A percentile compares a stretch with the other conserved stretches of the same genome.
These are phyloP conservation scores for Prunella vulgaris DNA, from an alignment of 257 asterid genomes.

Conservation along the genomic window DNA sequence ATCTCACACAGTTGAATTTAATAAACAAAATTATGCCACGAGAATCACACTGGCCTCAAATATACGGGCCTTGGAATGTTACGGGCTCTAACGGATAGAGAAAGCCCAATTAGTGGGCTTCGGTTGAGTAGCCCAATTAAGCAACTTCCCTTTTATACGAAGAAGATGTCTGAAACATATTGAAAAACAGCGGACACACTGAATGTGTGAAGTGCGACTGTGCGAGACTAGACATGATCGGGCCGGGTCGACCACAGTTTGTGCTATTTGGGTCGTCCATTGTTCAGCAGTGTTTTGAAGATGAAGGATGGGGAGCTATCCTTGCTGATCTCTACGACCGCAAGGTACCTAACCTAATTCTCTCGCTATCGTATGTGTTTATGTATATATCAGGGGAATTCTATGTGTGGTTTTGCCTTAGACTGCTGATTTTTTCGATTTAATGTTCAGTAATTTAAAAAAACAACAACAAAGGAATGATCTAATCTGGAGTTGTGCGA, in stretches of 20 bases:
- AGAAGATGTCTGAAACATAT: neutral
- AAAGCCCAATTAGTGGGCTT: neutral
- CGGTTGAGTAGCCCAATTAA: neutral
- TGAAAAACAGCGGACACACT: neutral
- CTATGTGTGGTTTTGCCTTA: too few relatives aligned
- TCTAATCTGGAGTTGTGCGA: neutral
- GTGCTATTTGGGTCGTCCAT: conserved; percentile 67
- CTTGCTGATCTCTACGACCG: conserved; percentile 54
- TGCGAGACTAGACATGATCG: conserved; percentile 31
- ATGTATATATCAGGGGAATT: neutral
- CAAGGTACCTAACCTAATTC: conserved; percentile 30
- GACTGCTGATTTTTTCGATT: too few relatives aligned
- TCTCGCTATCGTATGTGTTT: neutral
- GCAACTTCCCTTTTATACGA: neutral
- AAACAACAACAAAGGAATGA: neutral
- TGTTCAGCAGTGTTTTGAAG: conserved; percentile 46
- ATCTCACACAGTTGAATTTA: too few relatives aligned
- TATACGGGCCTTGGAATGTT: neutral
- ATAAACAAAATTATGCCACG: too few relatives aligned
- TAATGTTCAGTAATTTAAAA: neutral
- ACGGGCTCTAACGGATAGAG: neutral
- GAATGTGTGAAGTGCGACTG: neutral
- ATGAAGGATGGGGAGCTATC: conserved; percentile 58
- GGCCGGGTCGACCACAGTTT: conserved; percentile 48
- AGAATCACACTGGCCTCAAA: too few relatives aligned